Conservation (phyloP, 495 filamentous ascomycete genomes). For the Aspergillus ostianus region DNA sequence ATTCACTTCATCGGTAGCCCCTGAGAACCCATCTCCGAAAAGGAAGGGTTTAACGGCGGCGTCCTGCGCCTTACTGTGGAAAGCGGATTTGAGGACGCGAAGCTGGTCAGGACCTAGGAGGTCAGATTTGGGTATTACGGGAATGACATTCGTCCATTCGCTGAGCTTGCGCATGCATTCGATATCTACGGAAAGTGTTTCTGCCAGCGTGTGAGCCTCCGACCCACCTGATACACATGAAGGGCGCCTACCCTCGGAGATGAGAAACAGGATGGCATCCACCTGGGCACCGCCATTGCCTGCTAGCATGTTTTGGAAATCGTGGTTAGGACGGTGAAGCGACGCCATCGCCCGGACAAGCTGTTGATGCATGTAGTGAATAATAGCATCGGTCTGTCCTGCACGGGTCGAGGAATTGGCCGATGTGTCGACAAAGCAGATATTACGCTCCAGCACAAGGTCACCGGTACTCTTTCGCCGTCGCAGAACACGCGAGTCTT, state of each 20-base stretch:
- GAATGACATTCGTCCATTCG: constrained; percentile 81
- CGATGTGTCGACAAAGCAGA: constrained; percentile 93
- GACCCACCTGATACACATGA: constrained; percentile 10
- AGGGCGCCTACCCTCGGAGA: constrained; percentile 58
- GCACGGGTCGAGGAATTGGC: constrained; percentile 66
- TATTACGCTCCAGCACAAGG: constrained; percentile 82
- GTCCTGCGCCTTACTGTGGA: constrained; percentile 53
- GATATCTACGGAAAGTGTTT: constrained; percentile 69
- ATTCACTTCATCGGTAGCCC: constrained; percentile 26
- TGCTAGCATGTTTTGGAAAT: constrained; percentile 76
- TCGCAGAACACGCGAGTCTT: constrained; percentile 65
- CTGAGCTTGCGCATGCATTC: constrained; percentile 73
- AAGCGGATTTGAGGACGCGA: constrained; percentile 54
- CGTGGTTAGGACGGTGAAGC: constrained; percentile 60
- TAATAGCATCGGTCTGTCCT: constrained; percentile 65
- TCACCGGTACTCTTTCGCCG: constrained; percentile 80
- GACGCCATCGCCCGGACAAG: constrained; percentile 62
- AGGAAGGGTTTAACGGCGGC: constrained; percentile 67
- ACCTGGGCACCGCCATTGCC: constrained; percentile 87
- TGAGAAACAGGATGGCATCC: constrained; percentile 82
- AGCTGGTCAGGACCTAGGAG: constrained; percentile 60
- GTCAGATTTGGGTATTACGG: constrained; percentile 79
- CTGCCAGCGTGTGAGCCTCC: constrained; percentile 40
- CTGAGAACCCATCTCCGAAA: constrained; percentile 48
- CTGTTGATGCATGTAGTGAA: constrained; percentile 75